Evolutionary conservation across 1,139 yeast genomes (phyloP), one percentile per base, ranked within the genome.

Genomic region (Taphrina deformans): DNA sequence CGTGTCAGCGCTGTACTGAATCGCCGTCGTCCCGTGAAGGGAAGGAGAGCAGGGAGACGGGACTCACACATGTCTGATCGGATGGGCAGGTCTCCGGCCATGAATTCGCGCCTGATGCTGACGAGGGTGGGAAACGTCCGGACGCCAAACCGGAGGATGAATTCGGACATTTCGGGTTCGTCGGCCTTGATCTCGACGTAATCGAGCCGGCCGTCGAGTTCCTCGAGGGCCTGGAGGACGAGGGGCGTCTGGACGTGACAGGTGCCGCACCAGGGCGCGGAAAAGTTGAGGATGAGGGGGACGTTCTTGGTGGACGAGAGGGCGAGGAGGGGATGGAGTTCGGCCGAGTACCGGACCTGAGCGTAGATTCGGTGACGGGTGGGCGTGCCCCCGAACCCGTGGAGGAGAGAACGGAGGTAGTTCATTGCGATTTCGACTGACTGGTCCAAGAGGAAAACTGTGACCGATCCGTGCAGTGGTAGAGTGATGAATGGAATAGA

Each of bases 151-250:
- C 63, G 23, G 16, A 38, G 26, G 29, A 59, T 40, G 16, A 16
- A 50, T 16, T 48, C 51, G n/a, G 33, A 23, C 40, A 59, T 48
- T 6, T 59, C 63, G 18, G 33, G 44, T 56, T 59, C 63, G 35
- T 59, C 63, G 23, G 56, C 56, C 50, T 59, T 59, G 41, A 59
- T 31, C 33, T 59, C 63, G 46, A 51, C 63, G 35, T 59, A 59
- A 50, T 59, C 63, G 16, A 59, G 50, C 21, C 63, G 35, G 16
- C 55, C 63, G 10, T 59, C 63, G 18, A 50, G 21, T 6, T 59
- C 51, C 40, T 50, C 24, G 26, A 59, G 45, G n/a, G 55, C 56
- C 35, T 59, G 44, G 26, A 38, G 35, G 18, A 59, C 48, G 41
- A 50, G 29, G 3, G 63, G 63, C 18, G 29, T 38, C 50, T 51